Base-by-base conservation (phyloP, 2,329 filamentous ascomycete genomes). In the Seiridium unicorne region DNA sequence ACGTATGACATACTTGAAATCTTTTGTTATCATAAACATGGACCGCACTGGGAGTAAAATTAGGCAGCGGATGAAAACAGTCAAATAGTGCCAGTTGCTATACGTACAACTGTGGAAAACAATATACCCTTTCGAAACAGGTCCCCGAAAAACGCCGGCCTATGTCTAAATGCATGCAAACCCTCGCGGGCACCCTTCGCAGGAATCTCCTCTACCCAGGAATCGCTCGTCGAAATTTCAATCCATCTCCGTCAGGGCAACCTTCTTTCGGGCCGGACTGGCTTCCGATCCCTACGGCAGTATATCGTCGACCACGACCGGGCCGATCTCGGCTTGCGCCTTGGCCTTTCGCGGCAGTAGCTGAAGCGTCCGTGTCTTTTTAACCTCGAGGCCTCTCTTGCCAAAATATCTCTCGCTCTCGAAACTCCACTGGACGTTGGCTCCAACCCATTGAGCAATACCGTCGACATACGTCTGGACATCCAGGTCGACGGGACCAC, bases 401-500 rank as follows among this genome's bases (percentile, higher is more conserved):
- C 66, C 67, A 58, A 68, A 68, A 53, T 69, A 69, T 3, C 66
- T 57, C 40, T 51, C 38, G 44, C 61, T 68, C 58, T 68, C 66
- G 36, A 59, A 68, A 32, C 64, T 67, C 68, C 69, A 70, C 35
- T 67, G 63, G n/a, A 64, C 61, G 53, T 63, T 64, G 34, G 58
- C 67, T 1, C 63, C 60, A 11, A 66, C 63, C 59, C 66, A 69
- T 35, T 69, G 63, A 5, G 60, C 69, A 11, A 70, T 48, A 5
- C 65, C 65, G 32, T 66, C 56, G 10, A 65, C 54, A 31, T 61
- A 64, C 34, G 35, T 42, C 38, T 61, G 60, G 6, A 64, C 58
- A 36, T 66, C 58, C n/a, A 65, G 44, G n/a, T 65, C 65, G 13
- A 65, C 38, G 6, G 56, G 61, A 1, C 58, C 62, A 40, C 59